Base-by-base conservation (phyloP, 202 grass and related monocot genomes). In the Hordeum pubiflorum region DNA sequence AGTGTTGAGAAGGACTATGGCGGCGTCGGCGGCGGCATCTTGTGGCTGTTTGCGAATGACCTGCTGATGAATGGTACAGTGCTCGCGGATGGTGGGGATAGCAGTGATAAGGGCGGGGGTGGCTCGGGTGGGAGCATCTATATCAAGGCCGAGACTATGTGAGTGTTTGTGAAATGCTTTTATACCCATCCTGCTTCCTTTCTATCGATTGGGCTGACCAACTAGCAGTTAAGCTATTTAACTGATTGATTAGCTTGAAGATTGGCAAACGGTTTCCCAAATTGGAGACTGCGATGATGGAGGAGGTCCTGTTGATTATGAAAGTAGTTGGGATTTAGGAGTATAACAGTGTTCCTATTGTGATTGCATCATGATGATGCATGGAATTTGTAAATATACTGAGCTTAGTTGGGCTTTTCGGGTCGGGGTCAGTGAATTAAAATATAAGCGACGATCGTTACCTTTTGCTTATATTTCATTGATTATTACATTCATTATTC, bases 121-220 rank as follows among this genome's bases (percentile, higher is more conserved):
- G 97, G 93, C 18, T 96, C 97, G 34, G 97, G 93, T 6, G 97
- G 97, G 3, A 99, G 97, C 80, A 89, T 99, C 76, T 93, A 90
- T 84, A 81, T 99, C 27, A 81, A 86, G 26, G 88, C 90, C 17
- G 27, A 39, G 0, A 89, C 82, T 44, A 97, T 97, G 93, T 97
- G 63, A 91, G 82, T 85, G 43, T 71, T 65, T 70, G 14, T 69
- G 18, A 52, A 87, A 81, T 87, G 32, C 59, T 83, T 81, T 50
- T 20, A 43, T 83, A 75, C n/a, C 8, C n/a, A 17, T 82, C 58
- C 3, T 56, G 17, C 3, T 78, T 85, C 74, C 29, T 81, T 40
- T 73, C 46, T 72, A 58, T 76, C 27, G 26, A 23, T 34, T 89
- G 10, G 33, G 55, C 40, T 69, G 62, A 21, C 38, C 23, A 36